Conservation (phyloP, 768 basidiomycete genomes). For the Tubosaeta sp. region DNA sequence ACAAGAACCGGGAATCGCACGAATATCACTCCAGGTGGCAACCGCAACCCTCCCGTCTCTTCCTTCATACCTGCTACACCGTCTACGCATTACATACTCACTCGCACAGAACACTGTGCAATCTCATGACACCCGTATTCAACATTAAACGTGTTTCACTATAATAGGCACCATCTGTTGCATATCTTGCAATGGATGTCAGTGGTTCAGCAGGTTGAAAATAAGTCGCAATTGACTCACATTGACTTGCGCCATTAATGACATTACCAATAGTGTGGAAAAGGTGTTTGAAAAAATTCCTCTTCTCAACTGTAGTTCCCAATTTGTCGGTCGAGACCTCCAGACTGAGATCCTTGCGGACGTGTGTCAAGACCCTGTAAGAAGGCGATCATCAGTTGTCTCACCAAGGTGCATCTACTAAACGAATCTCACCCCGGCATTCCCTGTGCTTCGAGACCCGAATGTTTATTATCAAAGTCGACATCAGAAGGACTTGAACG, state of each 20-base stretch:
- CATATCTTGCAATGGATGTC: not conserved
- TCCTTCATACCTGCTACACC: too few relatives aligned
- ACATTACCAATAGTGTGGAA: too few relatives aligned
- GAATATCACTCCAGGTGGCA: too few relatives aligned
- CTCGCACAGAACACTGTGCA: too few relatives aligned
- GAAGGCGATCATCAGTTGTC: not conserved
- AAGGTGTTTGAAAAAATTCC: not conserved
- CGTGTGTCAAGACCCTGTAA: not conserved
- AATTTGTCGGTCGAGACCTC: not conserved
- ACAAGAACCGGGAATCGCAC: too few relatives aligned
- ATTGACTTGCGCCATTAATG: too few relatives aligned
- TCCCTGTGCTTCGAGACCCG: too few relatives aligned
- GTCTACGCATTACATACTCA: too few relatives aligned
- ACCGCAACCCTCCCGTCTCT: too few relatives aligned
- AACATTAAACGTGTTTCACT: not conserved
- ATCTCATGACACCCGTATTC: not conserved
- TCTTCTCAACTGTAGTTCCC: not conserved
- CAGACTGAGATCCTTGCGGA: not conserved
- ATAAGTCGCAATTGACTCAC: not conserved
- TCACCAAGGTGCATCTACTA: not conserved
- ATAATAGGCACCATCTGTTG: not conserved
- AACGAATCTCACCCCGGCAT: not conserved
- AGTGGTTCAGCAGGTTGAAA: not conserved
- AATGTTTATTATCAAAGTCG: not conserved
- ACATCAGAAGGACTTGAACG: not conserved